Conservation (phyloP, 768 basidiomycete species). For the Lactarius sanguifluus region DNA sequence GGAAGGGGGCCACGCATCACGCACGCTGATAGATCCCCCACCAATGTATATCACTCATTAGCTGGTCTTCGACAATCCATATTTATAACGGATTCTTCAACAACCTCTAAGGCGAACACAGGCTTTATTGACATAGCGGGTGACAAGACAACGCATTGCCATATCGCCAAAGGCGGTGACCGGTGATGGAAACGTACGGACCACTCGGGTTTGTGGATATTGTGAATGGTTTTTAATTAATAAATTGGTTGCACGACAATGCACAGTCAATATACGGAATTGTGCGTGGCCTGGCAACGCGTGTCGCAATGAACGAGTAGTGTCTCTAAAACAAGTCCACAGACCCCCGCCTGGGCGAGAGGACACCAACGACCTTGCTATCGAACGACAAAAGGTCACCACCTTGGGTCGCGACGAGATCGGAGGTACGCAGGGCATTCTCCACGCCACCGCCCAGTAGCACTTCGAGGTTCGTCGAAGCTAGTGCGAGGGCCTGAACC, state of each 20-base stretch:
- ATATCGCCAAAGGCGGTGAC: not conserved
- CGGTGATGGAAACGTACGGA: not conserved
- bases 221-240: constrained; percentile 2
- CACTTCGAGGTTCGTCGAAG: constrained; percentile 54
- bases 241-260: not conserved
- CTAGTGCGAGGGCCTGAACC: constrained; percentile 51
- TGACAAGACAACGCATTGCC: not conserved
- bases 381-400: constrained; percentile 39
- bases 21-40: constrained; percentile 17
- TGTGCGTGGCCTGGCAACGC: constrained; percentile 1
- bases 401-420: constrained; percentile 38
- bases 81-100: not conserved
- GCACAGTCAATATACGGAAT: constrained; percentile 9
- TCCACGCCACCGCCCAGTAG: constrained; percentile 43
- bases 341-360: constrained; percentile 35
- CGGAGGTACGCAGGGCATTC: constrained; percentile 22
- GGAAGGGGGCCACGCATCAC: constrained; percentile 10
- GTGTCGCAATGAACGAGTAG: not conserved
- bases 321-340: constrained; percentile 36
- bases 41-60: constrained; percentile 23
- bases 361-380: constrained; percentile 40
- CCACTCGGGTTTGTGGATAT: not conserved
- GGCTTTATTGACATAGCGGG: not conserved
- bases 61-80: constrained; percentile 1
- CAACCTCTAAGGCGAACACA: not conserved